Evolutionary conservation across 768 basidiomycete genomes (phyloP).

Genomic region (Suillus spraguei): DNA sequence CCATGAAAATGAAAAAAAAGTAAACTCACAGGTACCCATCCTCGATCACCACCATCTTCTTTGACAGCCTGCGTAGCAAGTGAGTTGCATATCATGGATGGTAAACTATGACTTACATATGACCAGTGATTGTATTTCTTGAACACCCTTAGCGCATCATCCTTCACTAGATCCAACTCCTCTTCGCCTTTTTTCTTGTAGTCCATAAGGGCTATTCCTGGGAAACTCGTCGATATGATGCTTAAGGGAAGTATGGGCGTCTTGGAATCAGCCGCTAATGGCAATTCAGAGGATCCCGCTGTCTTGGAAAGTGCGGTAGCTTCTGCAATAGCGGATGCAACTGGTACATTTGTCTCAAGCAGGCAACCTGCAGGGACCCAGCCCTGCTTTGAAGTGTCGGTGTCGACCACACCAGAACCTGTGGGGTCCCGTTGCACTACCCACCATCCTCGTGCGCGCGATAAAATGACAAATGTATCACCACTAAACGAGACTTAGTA

Average conservation of each 20-base stretch:
- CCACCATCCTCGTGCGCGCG: conserved; percentile 99
- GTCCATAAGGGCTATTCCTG: conserved; percentile 95
- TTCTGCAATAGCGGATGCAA: conserved; percentile 84
- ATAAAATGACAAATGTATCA: conserved; percentile 91
- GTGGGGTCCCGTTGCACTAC: conserved; percentile 94
- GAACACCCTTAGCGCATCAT: conserved; percentile 88
- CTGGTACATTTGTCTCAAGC: conserved; percentile 90
- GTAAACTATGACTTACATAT: conserved; percentile 56
- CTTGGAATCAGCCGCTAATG: conserved; percentile 41
- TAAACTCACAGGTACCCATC: conserved; percentile 86
- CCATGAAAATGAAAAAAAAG: conserved; percentile 10
- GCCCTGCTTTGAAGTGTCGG: conserved; percentile 81
- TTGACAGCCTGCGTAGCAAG: conserved; percentile 73
- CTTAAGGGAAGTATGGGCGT: conserved; percentile 87
- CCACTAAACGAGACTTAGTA: conserved; percentile 51
- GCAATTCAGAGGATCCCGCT: conserved; percentile 43
- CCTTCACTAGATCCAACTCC: conserved; percentile 87
- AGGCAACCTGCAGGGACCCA: conserved; percentile 99
- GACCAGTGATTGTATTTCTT: conserved; percentile 99
- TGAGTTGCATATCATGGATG: conserved; percentile 14
- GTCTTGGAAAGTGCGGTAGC: conserved; percentile 66
- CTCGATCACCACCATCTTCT: conserved; percentile 89
- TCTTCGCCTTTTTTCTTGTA: conserved; percentile 94
- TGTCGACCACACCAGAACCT: conserved; percentile 77
- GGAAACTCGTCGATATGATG: conserved; percentile 97